These are phyloP conservation scores for Nematodospora anomalae DNA, from an alignment of 1,139 yeast species.

Conservation along the genomic window DNA sequence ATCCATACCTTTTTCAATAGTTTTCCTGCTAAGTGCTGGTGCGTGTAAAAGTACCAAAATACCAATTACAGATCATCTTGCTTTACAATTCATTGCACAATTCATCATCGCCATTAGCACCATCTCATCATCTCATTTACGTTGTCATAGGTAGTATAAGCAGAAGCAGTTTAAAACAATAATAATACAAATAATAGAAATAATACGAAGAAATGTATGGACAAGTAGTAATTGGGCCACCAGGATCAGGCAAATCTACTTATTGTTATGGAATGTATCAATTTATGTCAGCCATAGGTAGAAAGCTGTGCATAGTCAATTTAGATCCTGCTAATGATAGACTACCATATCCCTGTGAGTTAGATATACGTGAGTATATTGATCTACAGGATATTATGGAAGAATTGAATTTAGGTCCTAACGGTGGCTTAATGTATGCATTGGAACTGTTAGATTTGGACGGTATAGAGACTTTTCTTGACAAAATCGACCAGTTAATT, in stretches of 20 bases:
- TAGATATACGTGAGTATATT: conserved; percentile 86
- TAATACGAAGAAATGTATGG: conserved; percentile 78
- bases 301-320: conserved; percentile 79
- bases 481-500: conserved; percentile 54
- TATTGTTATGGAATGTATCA: conserved; percentile 91
- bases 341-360: conserved; percentile 74
- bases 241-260: conserved; percentile 96
- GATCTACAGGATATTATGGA: conserved; percentile 90
- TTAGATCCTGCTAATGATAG: conserved; percentile 94
- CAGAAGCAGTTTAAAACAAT: too few species aligned
- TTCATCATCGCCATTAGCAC: too few species aligned
- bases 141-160: too few species aligned
- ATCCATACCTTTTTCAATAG: too few species aligned
- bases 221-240: conserved; percentile 95
- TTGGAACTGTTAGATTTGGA: conserved; percentile 58
- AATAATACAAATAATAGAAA: too few species aligned
- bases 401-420: conserved; percentile 81
- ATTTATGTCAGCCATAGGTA: conserved; percentile 89
- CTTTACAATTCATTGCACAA: too few species aligned
- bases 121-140: too few species aligned
- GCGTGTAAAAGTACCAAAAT: too few species aligned
- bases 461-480: conserved; percentile 57
- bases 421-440: conserved; percentile 92
- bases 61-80: too few species aligned
- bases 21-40: too few species aligned